Evolutionary conservation across 2,329 filamentous ascomycete genomes (phyloP), one percentile per base, ranked within the genome.

Genomic region (Xylaria sp.): DNA sequence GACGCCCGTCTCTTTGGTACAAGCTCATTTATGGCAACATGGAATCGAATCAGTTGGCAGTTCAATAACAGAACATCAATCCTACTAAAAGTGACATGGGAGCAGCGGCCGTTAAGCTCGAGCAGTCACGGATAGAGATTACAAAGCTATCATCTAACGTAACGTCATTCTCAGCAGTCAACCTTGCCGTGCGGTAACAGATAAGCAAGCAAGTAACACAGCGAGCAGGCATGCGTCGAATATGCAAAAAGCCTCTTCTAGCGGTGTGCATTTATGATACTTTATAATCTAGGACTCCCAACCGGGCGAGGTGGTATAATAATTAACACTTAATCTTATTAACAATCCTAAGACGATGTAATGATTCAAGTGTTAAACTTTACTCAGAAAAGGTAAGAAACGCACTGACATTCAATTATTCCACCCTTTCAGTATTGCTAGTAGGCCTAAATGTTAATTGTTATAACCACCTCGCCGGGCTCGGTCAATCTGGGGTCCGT

Each of bases 241-340:
- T 37, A 41, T 61, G 64, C 50, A 61, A n/a, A 20, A n/a, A 50
- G 31, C 63, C 39, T 4, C 13, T 23, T 69, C 41, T 65, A 37
- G 62, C 62, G 66, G 66, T 66, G 66, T 65, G 52, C 39, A 41
- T 48, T 55, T 37, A 28, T n/a, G 41, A 23, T 31, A 20, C 28
- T 28, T 28, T 28, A 28, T 28, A 28, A 31, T 28, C 50, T 65
- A 50, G 37, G 28, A 31, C 62, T 61, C 51, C 25, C 48, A 60
- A 62, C n/a, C n/a, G n/a, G 25, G 25, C 25, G 25, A 25, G 25
- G 25, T 25, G 25, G 25, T 25, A 25, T 25, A 25, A 25, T 25
- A 25, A 25, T 25, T 25, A 25, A 25, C 25, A 25, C 3, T 25
- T 25, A 25, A 3, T 25, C 25, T 25, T 3, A 25, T 3, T 25